Evolutionary conservation across 495 filamentous ascomycete genomes (phyloP).

Genomic region (Penicillium argentinense): DNA sequence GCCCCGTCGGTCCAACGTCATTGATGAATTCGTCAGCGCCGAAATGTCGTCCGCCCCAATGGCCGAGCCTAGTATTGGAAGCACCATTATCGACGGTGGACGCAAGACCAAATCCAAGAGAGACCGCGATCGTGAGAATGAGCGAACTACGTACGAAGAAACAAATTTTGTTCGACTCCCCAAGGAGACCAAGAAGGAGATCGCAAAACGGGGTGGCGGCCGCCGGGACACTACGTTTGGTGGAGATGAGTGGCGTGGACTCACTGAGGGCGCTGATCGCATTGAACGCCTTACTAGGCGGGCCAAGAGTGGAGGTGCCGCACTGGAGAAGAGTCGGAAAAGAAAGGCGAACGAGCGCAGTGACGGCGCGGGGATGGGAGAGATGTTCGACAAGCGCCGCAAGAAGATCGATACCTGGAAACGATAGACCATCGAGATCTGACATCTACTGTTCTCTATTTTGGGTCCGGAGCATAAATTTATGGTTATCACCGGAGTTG

Average conservation of each 20-base stretch:
- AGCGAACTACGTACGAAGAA: constrained; percentile 79
- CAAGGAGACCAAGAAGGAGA: constrained; percentile 76
- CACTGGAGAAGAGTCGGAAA: constrained; percentile 80
- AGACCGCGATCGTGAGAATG: constrained; percentile 68
- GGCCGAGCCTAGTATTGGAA: constrained; percentile 80
- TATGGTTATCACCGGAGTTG: constrained; percentile 9
- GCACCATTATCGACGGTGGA: constrained; percentile 71
- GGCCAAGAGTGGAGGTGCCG: constrained; percentile 49
- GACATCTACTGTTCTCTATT: too few species aligned
- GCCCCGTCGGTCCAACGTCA: constrained; percentile 64
- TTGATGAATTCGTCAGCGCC: constrained; percentile 82
- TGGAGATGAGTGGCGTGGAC: constrained; percentile 80
- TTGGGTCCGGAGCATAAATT: neutral
- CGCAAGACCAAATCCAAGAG: constrained; percentile 68
- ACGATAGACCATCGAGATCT: constrained; percentile 18
- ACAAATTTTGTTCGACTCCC: constrained; percentile 81
- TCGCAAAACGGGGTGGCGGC: constrained; percentile 47
- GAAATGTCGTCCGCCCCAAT: constrained; percentile 77
- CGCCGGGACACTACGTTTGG: constrained; percentile 61
- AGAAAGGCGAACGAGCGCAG: constrained; percentile 55
- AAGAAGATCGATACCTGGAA: constrained; percentile 67
- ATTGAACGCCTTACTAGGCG: constrained; percentile 70
- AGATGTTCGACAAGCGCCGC: constrained; percentile 70
- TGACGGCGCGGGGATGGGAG: constrained; percentile 59
- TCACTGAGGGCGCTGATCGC: constrained; percentile 75